Percentiles rank a stretch among this genome's conserved stretches.
phyloP scores from a whole-genome alignment of 768 basidiomycete species.

The Mycena rebaudengoi region DNA sequence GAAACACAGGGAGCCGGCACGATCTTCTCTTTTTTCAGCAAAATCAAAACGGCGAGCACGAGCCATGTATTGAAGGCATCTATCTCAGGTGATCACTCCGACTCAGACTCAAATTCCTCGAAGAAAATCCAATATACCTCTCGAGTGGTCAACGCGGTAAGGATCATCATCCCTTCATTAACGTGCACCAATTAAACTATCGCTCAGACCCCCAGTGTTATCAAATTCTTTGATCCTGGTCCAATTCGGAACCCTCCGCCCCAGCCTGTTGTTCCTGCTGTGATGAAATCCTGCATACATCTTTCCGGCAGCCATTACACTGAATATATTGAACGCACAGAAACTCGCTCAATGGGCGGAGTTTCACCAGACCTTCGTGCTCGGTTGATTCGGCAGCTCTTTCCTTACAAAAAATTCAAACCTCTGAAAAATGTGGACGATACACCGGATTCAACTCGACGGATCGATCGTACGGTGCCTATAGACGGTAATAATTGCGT shows the following conservation, averaged over 20 bases:
- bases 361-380: background rate
- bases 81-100: no score
- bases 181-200: background rate
- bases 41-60: background rate
- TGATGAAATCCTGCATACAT: background rate
- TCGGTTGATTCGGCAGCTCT: background rate
- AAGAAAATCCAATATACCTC: background rate
- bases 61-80: no score
- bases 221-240: background rate
- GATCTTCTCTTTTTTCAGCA: background rate
- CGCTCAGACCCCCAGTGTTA: background rate
- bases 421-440: background rate
- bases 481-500: background rate
- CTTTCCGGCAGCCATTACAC: constrained; percentile 12
- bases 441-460: no score
- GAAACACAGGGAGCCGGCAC: background rate
- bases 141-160: background rate
- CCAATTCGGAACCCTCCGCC: background rate
- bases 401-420: constrained; percentile 6
- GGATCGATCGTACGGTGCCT: no score
- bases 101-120: background rate
- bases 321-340: constrained; percentile 16
- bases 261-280: background rate
- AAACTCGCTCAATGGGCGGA: constrained; percentile 19
- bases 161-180: background rate